These are phyloP conservation scores for Penicillium sp. DNA, from an alignment of 2,329 filamentous ascomycete genomes.

Conservation along the genomic window DNA sequence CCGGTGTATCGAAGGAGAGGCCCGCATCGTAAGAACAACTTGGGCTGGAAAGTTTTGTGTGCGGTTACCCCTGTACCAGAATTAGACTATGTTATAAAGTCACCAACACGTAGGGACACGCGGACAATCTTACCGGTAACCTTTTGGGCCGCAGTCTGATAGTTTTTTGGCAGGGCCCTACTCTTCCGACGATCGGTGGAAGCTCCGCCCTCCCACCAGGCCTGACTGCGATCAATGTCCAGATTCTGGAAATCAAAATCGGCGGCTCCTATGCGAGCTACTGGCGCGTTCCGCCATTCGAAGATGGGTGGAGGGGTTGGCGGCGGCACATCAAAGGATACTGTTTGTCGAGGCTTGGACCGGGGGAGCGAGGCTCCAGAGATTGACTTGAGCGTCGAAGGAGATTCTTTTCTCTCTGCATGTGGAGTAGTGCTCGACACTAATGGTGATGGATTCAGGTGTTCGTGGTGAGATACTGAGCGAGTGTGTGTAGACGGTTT, in stretches of 20 bases:
- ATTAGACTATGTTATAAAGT: too few relatives aligned
- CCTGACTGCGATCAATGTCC: slow-evolving; percentile 47
- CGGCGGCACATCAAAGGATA: slow-evolving; percentile 44
- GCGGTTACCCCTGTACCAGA: slow-evolving; percentile 38
- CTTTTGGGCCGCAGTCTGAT: slow-evolving; percentile 30
- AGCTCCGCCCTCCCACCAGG: slow-evolving; percentile 70
- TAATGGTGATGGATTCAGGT: slow-evolving; percentile 2
- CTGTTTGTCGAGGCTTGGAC: slow-evolving; percentile 34
- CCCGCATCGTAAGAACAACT: slow-evolving; percentile 80
- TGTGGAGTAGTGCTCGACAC: not conserved
- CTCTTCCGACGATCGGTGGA: slow-evolving; percentile 44
- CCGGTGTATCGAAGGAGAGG: slow-evolving; percentile 87
- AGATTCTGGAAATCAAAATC: slow-evolving; percentile 55
- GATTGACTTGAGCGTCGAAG: slow-evolving; percentile 12
- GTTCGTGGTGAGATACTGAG: slow-evolving; percentile 13
- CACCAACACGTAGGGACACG: too few relatives aligned
- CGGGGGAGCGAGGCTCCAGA: slow-evolving; percentile 23
- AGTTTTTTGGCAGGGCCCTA: slow-evolving; percentile 37
- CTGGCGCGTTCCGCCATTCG: slow-evolving; percentile 65
- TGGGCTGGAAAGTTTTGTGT: slow-evolving; percentile 69
- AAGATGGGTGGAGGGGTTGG: slow-evolving; percentile 41
- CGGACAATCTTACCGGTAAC: slow-evolving; percentile 23
- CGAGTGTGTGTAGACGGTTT: slow-evolving; percentile 6
- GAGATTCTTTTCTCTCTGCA: slow-evolving; percentile 11
- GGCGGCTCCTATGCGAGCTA: slow-evolving; percentile 54